A percentile compares a stretch with the other conserved stretches of the same genome.
Conservation (phyloP, 768 basidiomycete species). For the Amanita subjunquillea region DNA sequence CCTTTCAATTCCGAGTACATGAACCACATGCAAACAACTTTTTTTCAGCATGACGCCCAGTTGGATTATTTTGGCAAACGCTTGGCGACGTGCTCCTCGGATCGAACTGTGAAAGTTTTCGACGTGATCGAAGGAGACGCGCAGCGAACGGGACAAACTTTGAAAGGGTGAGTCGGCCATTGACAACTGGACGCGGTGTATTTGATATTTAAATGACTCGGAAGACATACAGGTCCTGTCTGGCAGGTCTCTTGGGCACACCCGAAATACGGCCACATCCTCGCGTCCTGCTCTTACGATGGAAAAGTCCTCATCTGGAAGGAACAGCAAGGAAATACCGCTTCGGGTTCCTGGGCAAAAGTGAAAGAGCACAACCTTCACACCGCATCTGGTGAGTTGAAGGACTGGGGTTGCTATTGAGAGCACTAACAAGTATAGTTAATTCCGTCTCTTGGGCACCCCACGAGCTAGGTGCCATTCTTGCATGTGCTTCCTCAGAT, state of each 20-base stretch:
- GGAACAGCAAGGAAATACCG: constrained; percentile 56
- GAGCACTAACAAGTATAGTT: constrained; percentile 35
- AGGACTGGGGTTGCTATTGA: background rate
- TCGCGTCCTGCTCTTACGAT: constrained; percentile 98
- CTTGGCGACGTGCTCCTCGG: constrained; percentile 93
- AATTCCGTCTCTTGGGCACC: constrained; percentile 99
- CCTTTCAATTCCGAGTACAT: constrained; percentile 4
- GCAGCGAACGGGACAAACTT: constrained; percentile 60
- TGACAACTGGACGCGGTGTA: background rate
- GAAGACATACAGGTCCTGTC: constrained; percentile 90
- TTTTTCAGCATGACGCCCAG: constrained; percentile 91
- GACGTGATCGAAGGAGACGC: constrained; percentile 87
- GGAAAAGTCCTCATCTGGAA: constrained; percentile 99
- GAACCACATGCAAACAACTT: background rate
- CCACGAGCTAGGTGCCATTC: constrained; percentile 91
- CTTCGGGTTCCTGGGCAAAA: constrained; percentile 69
- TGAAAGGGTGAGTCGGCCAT: constrained; percentile 56
- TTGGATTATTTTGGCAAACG: constrained; percentile 97
- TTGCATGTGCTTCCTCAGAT: constrained; percentile 95
- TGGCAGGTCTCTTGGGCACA: constrained; percentile 99
- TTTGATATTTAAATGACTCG: background rate
- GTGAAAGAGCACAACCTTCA: constrained; percentile 95
- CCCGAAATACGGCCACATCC: constrained; percentile 92
- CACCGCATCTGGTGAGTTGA: constrained; percentile 72
- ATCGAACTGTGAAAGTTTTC: constrained; percentile 91